These are phyloP conservation scores for Ophiostoma sp. DNA, from an alignment of 2,329 filamentous ascomycete species.

Conservation along the genomic window DNA sequence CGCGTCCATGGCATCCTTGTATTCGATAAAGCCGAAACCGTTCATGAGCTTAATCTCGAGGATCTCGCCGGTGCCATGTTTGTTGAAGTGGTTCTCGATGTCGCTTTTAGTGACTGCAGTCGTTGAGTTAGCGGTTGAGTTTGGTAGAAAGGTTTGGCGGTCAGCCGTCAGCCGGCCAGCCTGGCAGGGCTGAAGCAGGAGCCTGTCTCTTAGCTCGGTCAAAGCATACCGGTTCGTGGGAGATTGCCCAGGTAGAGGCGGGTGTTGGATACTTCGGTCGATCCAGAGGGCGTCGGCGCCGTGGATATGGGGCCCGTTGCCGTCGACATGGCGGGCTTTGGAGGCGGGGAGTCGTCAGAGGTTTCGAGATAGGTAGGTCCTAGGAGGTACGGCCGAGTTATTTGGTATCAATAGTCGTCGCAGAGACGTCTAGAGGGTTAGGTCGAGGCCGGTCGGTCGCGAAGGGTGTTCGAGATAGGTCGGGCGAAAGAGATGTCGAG, in stretches of 20 bases:
- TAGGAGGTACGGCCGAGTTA: neutral
- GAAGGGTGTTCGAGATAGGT: neutral
- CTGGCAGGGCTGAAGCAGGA: neutral
- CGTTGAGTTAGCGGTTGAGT: slow-evolving; percentile 26
- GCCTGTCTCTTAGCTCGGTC: neutral
- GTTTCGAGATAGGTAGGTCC: neutral
- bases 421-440: neutral
- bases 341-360: neutral
- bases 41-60: slow-evolving; percentile 99
- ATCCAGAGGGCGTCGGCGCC: slow-evolving; percentile 11
- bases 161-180: neutral
- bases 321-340: slow-evolving; percentile 24
- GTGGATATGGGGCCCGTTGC: slow-evolving; percentile 22
- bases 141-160: slow-evolving; percentile 35
- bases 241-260: slow-evolving; percentile 89
- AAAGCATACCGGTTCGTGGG: slow-evolving; percentile 77
- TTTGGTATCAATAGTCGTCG: neutral
- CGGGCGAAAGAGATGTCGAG: neutral
- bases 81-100: slow-evolving; percentile 92
- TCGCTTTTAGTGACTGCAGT: slow-evolving; percentile 88
- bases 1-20: slow-evolving; percentile 97
- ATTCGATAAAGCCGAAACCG: slow-evolving; percentile 99
- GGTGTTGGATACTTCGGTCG: slow-evolving; percentile 84
- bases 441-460: neutral
- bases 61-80: slow-evolving; percentile 95